These are phyloP conservation scores for Colletotrichum truncatum DNA, from an alignment of 2,329 filamentous ascomycete genomes.

Conservation along the genomic window DNA sequence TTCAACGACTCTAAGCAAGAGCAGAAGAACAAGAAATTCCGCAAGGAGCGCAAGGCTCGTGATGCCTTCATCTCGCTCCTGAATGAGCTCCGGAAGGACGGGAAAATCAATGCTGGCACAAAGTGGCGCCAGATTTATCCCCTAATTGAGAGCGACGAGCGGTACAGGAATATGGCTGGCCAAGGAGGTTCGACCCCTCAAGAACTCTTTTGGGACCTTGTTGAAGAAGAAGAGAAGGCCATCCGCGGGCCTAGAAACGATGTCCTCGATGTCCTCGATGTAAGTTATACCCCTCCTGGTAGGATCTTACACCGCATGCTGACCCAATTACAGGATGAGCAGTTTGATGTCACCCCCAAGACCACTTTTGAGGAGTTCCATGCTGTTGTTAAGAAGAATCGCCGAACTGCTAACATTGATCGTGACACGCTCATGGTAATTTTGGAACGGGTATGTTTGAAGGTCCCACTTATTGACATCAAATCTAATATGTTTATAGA, in stretches of 20 bases:
- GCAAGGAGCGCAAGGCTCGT: conserved; percentile 85
- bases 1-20: conserved; percentile 93
- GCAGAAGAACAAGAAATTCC: conserved; percentile 81
- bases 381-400: conserved; percentile 83
- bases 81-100: conserved; percentile 75
- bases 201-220: conserved; percentile 94
- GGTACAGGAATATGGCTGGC: conserved; percentile 85
- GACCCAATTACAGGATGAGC: conserved; percentile 74
- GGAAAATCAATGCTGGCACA: conserved; percentile 87
- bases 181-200: conserved; percentile 86
- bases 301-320: conserved; percentile 39
- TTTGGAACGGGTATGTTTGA: conserved; percentile 74
- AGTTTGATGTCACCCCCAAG: conserved; percentile 87
- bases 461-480: neutral
- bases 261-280: conserved; percentile 88
- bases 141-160: conserved; percentile 79
- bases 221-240: conserved; percentile 93
- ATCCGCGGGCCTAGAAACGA: conserved; percentile 83
- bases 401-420: conserved; percentile 87
- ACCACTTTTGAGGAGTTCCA: conserved; percentile 92
- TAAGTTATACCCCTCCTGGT: conserved; percentile 54
- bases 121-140: conserved; percentile 89
- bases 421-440: conserved; percentile 81
- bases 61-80: conserved; percentile 83
- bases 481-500: conserved; percentile 49